Percentiles rank a stretch among this genome's conserved stretches.
Conservation (phyloP, 805 yeast genomes). For the Sugiyamaella lignohabitans region DNA sequence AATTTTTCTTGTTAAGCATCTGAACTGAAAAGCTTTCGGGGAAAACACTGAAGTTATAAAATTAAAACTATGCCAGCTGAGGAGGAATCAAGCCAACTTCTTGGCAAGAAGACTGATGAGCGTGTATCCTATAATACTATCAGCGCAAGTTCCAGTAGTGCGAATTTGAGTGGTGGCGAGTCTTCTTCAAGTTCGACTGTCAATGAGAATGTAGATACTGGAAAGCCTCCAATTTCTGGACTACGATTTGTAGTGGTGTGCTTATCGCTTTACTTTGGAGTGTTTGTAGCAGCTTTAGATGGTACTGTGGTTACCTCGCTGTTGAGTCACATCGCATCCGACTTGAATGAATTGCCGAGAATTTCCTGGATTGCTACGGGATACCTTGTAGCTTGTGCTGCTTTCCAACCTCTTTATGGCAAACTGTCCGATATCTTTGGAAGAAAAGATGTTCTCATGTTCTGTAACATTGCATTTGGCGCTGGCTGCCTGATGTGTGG, state of each 20-base stretch:
- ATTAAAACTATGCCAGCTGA: too few relatives aligned
- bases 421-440: constrained; percentile 55
- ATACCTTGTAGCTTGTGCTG: constrained; percentile 60
- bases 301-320: constrained; percentile 56
- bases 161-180: too few relatives aligned
- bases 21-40: too few relatives aligned
- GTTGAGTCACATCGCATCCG: constrained; percentile 52
- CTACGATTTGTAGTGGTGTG: not conserved
- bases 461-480: constrained; percentile 39
- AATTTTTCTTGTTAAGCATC: too few relatives aligned
- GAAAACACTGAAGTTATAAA: too few relatives aligned
- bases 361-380: constrained; percentile 70
- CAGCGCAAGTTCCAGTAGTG: too few relatives aligned
- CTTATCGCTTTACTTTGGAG: constrained; percentile 26
- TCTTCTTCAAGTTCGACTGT: too few relatives aligned
- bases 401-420: constrained; percentile 71
- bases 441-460: constrained; percentile 35
- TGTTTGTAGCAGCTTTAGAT: constrained; percentile 49
- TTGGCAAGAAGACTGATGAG: too few relatives aligned
- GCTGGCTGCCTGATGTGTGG: constrained; percentile 49
- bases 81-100: too few relatives aligned
- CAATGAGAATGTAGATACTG: too few relatives aligned
- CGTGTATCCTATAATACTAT: too few relatives aligned
- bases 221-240: not conserved
- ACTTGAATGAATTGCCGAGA: constrained; percentile 45